Percentiles rank a stretch among this genome's conserved stretches.
Conservation (phyloP, 1,284 basidiomycete species). For the Vanrija sp. region DNA sequence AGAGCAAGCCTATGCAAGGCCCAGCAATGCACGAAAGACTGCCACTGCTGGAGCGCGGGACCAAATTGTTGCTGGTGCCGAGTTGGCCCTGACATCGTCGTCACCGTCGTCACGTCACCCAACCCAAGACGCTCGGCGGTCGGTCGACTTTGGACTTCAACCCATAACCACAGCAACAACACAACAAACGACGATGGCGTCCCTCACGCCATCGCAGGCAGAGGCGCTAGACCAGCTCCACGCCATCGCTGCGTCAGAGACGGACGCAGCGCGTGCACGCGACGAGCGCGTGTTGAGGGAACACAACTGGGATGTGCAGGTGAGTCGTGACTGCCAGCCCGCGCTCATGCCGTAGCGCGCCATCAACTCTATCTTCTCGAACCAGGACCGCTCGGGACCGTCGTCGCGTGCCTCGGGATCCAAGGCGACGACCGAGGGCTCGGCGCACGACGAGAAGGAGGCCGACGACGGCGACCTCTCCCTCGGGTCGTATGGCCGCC, state of each 20-base stretch:
- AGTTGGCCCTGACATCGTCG: no score
- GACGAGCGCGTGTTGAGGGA: conserved; percentile 44
- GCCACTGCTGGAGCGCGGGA: no score
- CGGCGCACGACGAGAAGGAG: conserved; percentile 17
- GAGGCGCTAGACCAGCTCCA: conserved; percentile 41
- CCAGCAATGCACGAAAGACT: no score
- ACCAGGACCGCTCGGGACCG: not conserved
- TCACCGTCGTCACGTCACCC: no score
- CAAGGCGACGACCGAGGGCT: conserved; percentile 11
- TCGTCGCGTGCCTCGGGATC: not conserved
- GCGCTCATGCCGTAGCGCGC: conserved; percentile 22
- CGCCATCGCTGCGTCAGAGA: conserved; percentile 44
- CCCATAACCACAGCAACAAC: no score
- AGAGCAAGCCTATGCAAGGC: no score
- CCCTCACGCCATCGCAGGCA: conserved; percentile 29
- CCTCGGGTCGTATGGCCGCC: conserved; percentile 1
- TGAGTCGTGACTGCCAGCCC: conserved; percentile 16
- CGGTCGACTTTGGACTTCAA: no score
- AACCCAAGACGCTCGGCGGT: no score
- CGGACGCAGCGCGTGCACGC: conserved; percentile 29
- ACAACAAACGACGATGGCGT: conserved; percentile 3
- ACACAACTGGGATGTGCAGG: conserved; percentile 47
- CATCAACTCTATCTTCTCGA: conserved; percentile 37
- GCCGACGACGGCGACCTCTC: conserved; percentile 7
- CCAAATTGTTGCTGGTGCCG: no score